Evolutionary conservation across 1,284 basidiomycete genomes (phyloP), one percentile per base, ranked within the genome.

Genomic region (Cutaneotrichosporon arboriforme): DNA sequence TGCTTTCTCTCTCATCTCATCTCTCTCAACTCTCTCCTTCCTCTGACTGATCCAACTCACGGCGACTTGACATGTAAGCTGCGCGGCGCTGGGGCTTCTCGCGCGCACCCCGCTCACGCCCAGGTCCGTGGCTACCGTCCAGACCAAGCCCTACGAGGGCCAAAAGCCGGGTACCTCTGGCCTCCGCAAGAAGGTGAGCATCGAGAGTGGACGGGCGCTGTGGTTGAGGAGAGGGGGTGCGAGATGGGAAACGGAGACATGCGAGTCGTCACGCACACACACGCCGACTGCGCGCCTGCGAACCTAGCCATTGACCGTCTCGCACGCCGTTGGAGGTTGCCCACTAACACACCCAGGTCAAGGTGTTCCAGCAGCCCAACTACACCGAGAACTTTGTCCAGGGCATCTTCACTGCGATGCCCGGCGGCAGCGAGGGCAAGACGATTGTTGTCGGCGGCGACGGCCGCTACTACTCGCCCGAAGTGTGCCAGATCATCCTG

Each of bases 371-470:
- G 50, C 69, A 70, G 64, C 71, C 90, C 85, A 84, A 97, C 79
- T 98, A 98, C 80, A 98, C 96, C 43, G 94, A 98, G 78, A 98
- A 98, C 82, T 98, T 98, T 70, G 76, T 97, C 55, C 94, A 97
- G 77, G 80, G 92, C 64, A 98, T 92, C 76, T 84, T 98, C 65
- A 85, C 90, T 66, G 88, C 92, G 52, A 90, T 97, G 77, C 83
- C 85, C 46, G 79, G 86, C 58, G 90, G 85, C 35, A 80, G 77
- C 9, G 67, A 77, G 60, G 78, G 77, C 53, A 77, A 86, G 55
- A 97, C 93, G 12, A 81, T 98, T 60, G 94, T 97, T 65, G 84
- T 98, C 66, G 94, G 94, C 52, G 96, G 94, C 58, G 96, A 98
- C 74, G 94, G 96, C 38, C 90, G 94, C 55, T 98, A 82, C 81